Conservation (phyloP, 106 monocot species). For the Phalaenopsis equestris region DNA sequence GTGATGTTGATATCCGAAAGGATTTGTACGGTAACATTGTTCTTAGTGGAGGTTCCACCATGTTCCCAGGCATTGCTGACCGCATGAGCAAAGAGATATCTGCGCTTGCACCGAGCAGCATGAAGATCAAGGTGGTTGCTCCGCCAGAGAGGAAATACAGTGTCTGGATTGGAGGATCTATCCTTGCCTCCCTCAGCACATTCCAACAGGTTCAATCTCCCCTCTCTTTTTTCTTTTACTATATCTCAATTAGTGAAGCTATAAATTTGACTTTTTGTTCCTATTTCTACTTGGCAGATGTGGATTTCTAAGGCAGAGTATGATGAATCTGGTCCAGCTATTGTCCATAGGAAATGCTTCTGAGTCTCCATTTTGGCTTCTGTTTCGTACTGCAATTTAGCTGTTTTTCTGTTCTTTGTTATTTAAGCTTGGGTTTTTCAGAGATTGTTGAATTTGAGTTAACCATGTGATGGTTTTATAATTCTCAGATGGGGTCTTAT, state of each 20-base stretch:
- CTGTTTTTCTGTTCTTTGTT: background rate
- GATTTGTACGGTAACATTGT: slow-evolving; percentile 4
- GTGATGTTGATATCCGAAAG: background rate
- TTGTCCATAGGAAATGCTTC: slow-evolving; percentile 22
- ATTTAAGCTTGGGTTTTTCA: background rate
- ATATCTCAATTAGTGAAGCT: background rate
- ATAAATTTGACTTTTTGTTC: background rate
- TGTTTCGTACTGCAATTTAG: background rate
- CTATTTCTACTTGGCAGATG: slow-evolving; percentile 11
- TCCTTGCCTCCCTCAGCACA: slow-evolving; percentile 3
- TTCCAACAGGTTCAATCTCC: slow-evolving; percentile 1
- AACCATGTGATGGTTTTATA: background rate
- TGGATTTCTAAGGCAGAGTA: slow-evolving; percentile 36
- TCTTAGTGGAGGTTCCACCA: slow-evolving; percentile 8
- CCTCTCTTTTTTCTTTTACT: background rate
- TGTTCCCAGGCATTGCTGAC: slow-evolving; percentile 5
- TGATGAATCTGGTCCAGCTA: slow-evolving; percentile 19
- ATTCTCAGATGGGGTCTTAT: background rate
- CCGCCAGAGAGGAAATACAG: slow-evolving; percentile 6
- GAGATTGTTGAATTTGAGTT: background rate
- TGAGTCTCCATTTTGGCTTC: background rate
- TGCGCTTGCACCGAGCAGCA: background rate
- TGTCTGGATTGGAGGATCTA: slow-evolving; percentile 7
- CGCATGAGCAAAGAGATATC: slow-evolving; percentile 8
- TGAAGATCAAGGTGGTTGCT: slow-evolving; percentile 8